A percentile compares a stretch with the other conserved stretches of the same genome.
Evolutionary conservation across 208 protist species (phyloP).

Genomic region (Acanthamoeba pearcei): DNA sequence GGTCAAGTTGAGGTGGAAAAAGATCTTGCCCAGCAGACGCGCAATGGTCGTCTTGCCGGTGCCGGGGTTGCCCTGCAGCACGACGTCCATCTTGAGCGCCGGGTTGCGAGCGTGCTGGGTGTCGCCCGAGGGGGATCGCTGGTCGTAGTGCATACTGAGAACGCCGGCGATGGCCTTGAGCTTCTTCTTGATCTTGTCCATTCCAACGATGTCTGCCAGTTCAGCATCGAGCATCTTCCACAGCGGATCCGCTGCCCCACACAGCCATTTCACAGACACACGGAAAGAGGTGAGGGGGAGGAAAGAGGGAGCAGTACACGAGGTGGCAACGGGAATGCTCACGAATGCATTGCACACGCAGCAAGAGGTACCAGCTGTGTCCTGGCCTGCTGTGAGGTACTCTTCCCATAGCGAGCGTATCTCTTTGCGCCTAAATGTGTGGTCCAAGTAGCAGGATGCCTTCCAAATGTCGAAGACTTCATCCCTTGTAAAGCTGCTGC

Average conservation of each 20-base stretch:
- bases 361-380: background rate
- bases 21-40: background rate
- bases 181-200: background rate
- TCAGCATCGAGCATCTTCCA: background rate
- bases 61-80: constrained; percentile 25
- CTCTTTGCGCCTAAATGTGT: background rate
- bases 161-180: background rate
- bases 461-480: background rate
- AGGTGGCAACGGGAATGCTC: background rate
- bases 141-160: background rate
- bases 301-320: background rate
- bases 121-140: background rate
- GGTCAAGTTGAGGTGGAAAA: background rate
- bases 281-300: background rate
- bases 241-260: background rate
- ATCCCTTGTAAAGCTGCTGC: background rate
- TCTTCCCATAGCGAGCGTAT: background rate
- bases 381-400: background rate
- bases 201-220: background rate
- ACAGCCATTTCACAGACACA: background rate
- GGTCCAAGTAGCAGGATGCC: background rate
- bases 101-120: background rate
- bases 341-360: background rate
- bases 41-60: constrained; percentile 57
- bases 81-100: background rate